Evolutionary conservation across 495 filamentous ascomycete species (phyloP).

Genomic region (Pseudomonodictys pantanalensis): DNA sequence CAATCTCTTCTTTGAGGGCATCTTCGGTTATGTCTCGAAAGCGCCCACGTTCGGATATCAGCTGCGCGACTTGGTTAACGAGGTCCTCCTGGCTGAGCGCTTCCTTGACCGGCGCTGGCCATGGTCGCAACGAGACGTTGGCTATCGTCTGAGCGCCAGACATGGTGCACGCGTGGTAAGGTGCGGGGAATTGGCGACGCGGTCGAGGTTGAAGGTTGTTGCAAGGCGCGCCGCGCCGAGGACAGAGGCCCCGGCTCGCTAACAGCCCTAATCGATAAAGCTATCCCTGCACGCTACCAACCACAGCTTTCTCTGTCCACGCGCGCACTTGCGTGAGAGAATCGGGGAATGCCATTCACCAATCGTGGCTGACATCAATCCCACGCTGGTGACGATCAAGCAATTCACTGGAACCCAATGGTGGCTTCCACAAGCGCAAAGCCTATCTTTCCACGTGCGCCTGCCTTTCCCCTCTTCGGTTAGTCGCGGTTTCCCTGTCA

Average conservation of each 20-base stretch:
- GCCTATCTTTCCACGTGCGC: neutral
- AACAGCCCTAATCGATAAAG: constrained; percentile 9
- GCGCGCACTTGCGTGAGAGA: too few relatives aligned
- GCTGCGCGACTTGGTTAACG: constrained; percentile 32
- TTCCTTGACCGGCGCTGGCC: constrained; percentile 28
- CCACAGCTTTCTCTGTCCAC: too few relatives aligned
- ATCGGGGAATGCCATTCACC: too few relatives aligned
- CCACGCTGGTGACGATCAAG: neutral
- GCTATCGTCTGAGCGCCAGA: neutral
- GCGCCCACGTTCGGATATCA: constrained; percentile 37
- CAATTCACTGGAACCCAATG: neutral
- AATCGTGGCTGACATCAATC: neutral
- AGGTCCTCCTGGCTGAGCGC: constrained; percentile 21
- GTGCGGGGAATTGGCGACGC: neutral
- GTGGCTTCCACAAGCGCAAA: neutral
- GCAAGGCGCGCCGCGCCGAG: neutral
- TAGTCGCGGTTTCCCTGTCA: neutral
- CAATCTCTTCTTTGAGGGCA: constrained; percentile 66
- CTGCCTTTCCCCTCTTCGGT: neutral
- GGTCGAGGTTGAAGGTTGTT: neutral
- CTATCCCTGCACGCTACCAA: constrained; percentile 2
- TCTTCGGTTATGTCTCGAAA: constrained; percentile 42
- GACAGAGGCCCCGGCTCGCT: neutral
- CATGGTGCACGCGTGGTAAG: constrained; percentile 1
- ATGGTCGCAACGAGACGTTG: constrained; percentile 35